Evolutionary conservation across 352 stramenopile genomes (phyloP).

Genomic region (Lagenidium giganteum): DNA sequence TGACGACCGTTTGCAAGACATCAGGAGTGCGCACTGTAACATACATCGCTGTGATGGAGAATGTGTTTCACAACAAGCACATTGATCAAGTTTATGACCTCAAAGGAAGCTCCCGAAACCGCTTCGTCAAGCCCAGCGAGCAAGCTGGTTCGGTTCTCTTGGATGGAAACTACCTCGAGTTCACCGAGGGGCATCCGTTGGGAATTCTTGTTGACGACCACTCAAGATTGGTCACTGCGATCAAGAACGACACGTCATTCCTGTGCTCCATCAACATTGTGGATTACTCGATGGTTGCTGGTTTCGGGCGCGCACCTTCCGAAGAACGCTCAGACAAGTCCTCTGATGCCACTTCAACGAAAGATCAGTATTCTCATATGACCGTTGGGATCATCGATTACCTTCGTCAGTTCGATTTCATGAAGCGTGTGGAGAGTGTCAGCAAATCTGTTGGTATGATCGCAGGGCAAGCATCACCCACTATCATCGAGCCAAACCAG

Average conservation of each 20-base stretch:
- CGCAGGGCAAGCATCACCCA: slow-evolving; percentile 95
- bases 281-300: slow-evolving; percentile 98
- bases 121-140: slow-evolving; percentile 73
- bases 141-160: slow-evolving; percentile 56
- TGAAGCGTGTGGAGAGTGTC: slow-evolving; percentile 98
- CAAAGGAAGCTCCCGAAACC: slow-evolving; percentile 96
- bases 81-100: slow-evolving; percentile 96
- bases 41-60: slow-evolving; percentile 95
- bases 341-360: too few species aligned
- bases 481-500: slow-evolving; percentile 96
- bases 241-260: slow-evolving; percentile 97
- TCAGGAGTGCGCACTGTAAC: slow-evolving; percentile 84
- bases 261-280: slow-evolving; percentile 98
- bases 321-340: slow-evolving; percentile 18
- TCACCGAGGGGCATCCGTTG: slow-evolving; percentile 71
- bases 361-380: slow-evolving; percentile 60
- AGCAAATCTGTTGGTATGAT: slow-evolving; percentile 99
- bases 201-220: slow-evolving; percentile 70
- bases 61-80: slow-evolving; percentile 95
- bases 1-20: slow-evolving; percentile 92
- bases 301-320: slow-evolving; percentile 66
- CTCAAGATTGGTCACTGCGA: slow-evolving; percentile 72
- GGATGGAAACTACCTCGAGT: slow-evolving; percentile 84
- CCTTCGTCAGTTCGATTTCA: slow-evolving; percentile 97
- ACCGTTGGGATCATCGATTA: slow-evolving; percentile 99